Evolutionary conservation across 345 rosid species (phyloP).

Genomic region (Anacardium occidentale): DNA sequence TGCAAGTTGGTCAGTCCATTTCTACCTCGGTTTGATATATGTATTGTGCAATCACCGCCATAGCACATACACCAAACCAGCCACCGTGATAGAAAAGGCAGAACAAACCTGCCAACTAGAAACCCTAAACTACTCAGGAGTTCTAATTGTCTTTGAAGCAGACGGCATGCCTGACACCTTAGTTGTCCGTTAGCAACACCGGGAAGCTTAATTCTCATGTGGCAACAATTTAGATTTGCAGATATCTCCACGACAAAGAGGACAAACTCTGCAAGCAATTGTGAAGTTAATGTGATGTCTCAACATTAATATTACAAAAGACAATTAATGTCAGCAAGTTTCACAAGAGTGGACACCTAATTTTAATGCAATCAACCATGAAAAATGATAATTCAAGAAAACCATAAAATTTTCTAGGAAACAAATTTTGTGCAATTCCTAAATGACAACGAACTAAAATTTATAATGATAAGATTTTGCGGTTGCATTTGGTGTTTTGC

Average conservation of each 20-base stretch:
- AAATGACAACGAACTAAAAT: too few species aligned
- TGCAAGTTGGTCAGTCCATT: slow-evolving; percentile 25
- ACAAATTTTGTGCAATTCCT: too few species aligned
- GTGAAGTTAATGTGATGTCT: slow-evolving; percentile 11
- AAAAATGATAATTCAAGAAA: too few species aligned
- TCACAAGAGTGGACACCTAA: too few species aligned
- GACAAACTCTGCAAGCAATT: slow-evolving; percentile 74
- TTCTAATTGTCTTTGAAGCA: slow-evolving; percentile 1
- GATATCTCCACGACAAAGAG: slow-evolving; percentile 91
- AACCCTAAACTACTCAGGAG: slow-evolving; percentile 6
- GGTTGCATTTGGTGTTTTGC: not conserved
- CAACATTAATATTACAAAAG: not conserved
- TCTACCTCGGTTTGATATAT: slow-evolving; percentile 8
- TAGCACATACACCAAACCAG: not conserved
- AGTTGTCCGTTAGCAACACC: not conserved
- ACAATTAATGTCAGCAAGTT: not conserved
- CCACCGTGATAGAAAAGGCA: slow-evolving; percentile 9
- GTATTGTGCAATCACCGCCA: not conserved
- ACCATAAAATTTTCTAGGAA: too few species aligned
- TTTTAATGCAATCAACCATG: too few species aligned
- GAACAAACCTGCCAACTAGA: slow-evolving; percentile 9
- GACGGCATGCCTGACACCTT: not conserved
- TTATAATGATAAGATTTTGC: not conserved
- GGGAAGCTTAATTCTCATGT: slow-evolving; percentile 32
- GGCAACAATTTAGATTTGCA: slow-evolving; percentile 56